Evolutionary conservation across 345 rosid genomes (phyloP).

Genomic region (Eucalyptus cladocalyx): DNA sequence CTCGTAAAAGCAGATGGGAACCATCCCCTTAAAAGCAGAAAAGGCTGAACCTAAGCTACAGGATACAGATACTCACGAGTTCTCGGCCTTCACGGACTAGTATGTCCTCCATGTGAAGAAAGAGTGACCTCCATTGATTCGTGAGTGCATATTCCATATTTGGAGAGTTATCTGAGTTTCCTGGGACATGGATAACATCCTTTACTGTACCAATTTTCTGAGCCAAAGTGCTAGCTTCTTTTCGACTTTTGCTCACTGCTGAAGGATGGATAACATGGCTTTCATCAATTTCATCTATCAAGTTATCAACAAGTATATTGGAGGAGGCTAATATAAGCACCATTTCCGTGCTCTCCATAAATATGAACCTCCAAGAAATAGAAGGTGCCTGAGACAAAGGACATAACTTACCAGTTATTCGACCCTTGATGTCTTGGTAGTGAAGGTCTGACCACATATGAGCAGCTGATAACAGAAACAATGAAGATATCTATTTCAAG

Average conservation of each 20-base stretch:
- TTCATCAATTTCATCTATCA: background rate
- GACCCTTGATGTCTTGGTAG: slow-evolving; percentile 82
- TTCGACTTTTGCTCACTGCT: slow-evolving; percentile 84
- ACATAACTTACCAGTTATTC: slow-evolving; percentile 41
- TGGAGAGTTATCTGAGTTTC: slow-evolving; percentile 19
- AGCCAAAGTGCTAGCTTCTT: slow-evolving; percentile 46
- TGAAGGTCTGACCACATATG: slow-evolving; percentile 90
- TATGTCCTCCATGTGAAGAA: slow-evolving; percentile 68
- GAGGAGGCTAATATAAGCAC: background rate
- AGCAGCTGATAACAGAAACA: slow-evolving; percentile 44
- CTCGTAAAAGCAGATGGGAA: background rate
- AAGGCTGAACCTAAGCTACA: background rate
- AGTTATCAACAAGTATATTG: background rate
- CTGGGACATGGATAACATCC: slow-evolving; percentile 14
- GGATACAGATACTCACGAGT: slow-evolving; percentile 45
- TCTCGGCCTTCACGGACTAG: slow-evolving; percentile 51
- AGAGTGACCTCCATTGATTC: slow-evolving; percentile 75
- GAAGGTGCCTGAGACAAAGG: background rate
- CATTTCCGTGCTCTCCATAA: background rate
- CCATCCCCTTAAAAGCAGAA: background rate
- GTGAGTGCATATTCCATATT: slow-evolving; percentile 45
- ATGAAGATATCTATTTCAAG: background rate
- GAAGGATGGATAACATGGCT: background rate
- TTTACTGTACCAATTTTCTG: slow-evolving; percentile 35
- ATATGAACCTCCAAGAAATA: background rate